Percentiles rank a stretch among this genome's conserved stretches.
Evolutionary conservation across 1,284 basidiomycete species (phyloP).

Genomic region (Serendipita sp.): DNA sequence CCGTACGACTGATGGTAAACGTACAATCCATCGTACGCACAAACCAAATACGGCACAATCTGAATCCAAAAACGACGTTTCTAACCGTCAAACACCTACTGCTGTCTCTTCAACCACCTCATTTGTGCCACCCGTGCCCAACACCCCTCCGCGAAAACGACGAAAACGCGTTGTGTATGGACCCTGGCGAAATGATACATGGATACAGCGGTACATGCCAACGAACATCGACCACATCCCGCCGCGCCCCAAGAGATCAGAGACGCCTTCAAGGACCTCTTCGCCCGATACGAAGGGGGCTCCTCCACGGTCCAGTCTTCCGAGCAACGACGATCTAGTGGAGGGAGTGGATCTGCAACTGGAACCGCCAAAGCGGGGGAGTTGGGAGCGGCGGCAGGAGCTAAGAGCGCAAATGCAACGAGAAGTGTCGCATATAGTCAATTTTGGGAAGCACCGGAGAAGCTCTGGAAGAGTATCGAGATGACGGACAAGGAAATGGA

Average conservation of each 20-base stretch:
- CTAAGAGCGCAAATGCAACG: neutral
- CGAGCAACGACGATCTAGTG: neutral
- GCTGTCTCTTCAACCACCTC: neutral
- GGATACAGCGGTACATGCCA: neutral
- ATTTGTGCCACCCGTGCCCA: neutral
- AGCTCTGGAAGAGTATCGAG: neutral
- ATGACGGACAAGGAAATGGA: neutral
- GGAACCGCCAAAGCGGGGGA: neutral
- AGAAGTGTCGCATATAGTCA: neutral
- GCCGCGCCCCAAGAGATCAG: neutral
- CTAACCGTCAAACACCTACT: neutral
- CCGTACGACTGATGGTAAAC: no score
- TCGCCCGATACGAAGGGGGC: neutral
- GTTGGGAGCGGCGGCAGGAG: neutral
- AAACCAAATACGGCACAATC: no score
- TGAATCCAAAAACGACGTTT: neutral
- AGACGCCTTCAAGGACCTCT: neutral
- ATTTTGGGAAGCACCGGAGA: slow-evolving; percentile 3
- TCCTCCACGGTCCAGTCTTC: neutral
- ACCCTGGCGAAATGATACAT: neutral
- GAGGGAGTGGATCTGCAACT: neutral
- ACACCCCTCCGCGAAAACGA: neutral
- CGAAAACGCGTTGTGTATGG: neutral
- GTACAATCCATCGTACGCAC: no score
- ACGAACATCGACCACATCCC: neutral